A percentile compares a stretch with the other conserved stretches of the same genome.
phyloP scores from a whole-genome alignment of 331 rosid genomes.

The Malus hybrid region DNA sequence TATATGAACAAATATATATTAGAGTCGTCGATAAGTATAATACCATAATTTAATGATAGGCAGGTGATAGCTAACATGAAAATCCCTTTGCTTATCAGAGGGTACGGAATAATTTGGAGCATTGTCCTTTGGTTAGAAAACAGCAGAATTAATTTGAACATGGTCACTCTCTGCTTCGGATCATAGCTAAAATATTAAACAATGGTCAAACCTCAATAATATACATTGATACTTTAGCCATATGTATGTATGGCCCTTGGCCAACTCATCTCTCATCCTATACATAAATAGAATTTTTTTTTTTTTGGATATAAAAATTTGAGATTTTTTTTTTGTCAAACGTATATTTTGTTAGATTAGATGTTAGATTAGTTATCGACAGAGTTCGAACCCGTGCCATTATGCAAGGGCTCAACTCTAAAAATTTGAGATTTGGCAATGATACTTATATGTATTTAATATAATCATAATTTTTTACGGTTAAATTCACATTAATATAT shows the following conservation, averaged over 20 bases:
- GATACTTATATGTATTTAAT: no score
- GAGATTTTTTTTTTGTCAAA: no score
- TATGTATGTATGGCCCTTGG: background rate
- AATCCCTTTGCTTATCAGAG: background rate
- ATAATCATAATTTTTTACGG: no score
- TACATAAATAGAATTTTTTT: background rate
- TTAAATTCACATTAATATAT: no score
- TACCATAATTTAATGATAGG: background rate
- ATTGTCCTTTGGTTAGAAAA: constrained; percentile 26
- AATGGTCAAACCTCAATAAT: background rate
- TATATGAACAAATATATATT: background rate
- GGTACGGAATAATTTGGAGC: constrained; percentile 39
- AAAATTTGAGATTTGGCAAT: no score
- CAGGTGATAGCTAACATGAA: background rate
- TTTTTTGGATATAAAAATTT: no score
- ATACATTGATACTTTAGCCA: background rate
- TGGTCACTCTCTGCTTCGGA: background rate
- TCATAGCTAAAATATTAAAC: background rate
- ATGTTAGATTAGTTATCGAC: rapidly evolving
- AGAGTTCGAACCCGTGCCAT: no score
- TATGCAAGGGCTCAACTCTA: no score
- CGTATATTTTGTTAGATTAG: no score
- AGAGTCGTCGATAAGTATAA: background rate
- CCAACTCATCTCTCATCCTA: background rate
- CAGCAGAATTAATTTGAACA: background rate